Evolutionary conservation across 768 basidiomycete genomes (phyloP).

Genomic region (Leccinum broughii): DNA sequence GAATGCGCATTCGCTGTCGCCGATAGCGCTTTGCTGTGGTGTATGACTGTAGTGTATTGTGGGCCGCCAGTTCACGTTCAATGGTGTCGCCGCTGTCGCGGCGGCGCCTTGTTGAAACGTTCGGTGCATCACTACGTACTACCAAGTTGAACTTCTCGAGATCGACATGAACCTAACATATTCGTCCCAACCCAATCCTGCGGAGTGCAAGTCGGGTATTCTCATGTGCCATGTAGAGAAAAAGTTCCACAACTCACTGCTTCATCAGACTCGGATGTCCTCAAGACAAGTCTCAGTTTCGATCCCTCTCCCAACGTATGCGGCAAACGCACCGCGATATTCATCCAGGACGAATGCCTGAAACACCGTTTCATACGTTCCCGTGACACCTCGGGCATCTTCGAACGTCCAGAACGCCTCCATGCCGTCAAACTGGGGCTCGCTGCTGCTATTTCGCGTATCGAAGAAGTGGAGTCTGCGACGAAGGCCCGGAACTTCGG

Average conservation of each 20-base stretch:
- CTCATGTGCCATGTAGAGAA: neutral
- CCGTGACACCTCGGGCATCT: conserved; percentile 68
- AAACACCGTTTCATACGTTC: conserved; percentile 79
- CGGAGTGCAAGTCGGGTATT: neutral
- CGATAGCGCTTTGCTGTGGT: neutral
- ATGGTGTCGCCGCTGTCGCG: too few relatives aligned
- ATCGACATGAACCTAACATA: neutral
- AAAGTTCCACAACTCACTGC: neutral
- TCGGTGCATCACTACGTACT: neutral
- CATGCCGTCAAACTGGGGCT: conserved; percentile 83
- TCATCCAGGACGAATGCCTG: conserved; percentile 71
- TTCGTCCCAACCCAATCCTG: neutral
- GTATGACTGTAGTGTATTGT: neutral
- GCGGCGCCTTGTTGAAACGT: neutral
- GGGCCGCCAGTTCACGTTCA: neutral
- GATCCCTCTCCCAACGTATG: neutral
- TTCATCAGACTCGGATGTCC: neutral
- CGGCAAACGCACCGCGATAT: conserved; percentile 32
- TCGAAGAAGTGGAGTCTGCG: conserved; percentile 44
- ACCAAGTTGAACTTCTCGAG: neutral
- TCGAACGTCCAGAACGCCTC: conserved; percentile 91
- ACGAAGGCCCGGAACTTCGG: neutral
- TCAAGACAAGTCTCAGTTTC: neutral
- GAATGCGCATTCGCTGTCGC: neutral
- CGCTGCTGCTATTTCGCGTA: conserved; percentile 72